phyloP scores from a whole-genome alignment of 352 stramenopile species.

The Globisporangium megalacanthum region DNA sequence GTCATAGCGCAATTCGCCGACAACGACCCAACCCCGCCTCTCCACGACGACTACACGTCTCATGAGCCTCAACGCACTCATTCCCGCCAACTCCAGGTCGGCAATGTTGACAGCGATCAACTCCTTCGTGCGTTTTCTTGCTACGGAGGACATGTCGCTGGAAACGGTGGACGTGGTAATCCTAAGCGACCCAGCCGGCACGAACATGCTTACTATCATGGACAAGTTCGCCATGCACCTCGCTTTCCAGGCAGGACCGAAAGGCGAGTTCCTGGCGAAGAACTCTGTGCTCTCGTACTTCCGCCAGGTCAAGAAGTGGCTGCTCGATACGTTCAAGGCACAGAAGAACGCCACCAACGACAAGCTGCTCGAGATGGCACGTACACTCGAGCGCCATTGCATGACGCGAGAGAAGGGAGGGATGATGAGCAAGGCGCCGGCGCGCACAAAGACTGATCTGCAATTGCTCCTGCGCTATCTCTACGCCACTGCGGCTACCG shows the following conservation, averaged over 20 bases:
- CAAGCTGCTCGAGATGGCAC: background rate
- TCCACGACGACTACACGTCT: too few relatives aligned
- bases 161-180: background rate
- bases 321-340: background rate
- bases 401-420: slow-evolving; percentile 13
- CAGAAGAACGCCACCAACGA: too few relatives aligned
- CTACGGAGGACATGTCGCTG: too few relatives aligned
- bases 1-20: too few relatives aligned
- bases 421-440: slow-evolving; percentile 23
- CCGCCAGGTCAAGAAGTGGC: slow-evolving; percentile 1
- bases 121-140: too few relatives aligned
- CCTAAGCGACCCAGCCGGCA: background rate
- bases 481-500: slow-evolving; percentile 20
- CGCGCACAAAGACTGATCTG: slow-evolving; percentile 25
- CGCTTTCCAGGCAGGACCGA: background rate
- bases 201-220: slow-evolving; percentile 1
- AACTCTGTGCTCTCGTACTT: too few relatives aligned
- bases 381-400: slow-evolving; percentile 6
- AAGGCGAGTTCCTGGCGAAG: too few relatives aligned
- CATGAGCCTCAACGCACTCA: too few relatives aligned
- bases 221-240: slow-evolving; percentile 5
- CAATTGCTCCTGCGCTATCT: slow-evolving; percentile 15
- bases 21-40: too few relatives aligned
- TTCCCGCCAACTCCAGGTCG: too few relatives aligned
- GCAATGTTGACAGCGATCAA: too few relatives aligned